Percentiles rank a stretch among this genome's conserved stretches.
Evolutionary conservation across 139 green algal genomes (phyloP).

Genomic region (Asterochloris sp.): DNA sequence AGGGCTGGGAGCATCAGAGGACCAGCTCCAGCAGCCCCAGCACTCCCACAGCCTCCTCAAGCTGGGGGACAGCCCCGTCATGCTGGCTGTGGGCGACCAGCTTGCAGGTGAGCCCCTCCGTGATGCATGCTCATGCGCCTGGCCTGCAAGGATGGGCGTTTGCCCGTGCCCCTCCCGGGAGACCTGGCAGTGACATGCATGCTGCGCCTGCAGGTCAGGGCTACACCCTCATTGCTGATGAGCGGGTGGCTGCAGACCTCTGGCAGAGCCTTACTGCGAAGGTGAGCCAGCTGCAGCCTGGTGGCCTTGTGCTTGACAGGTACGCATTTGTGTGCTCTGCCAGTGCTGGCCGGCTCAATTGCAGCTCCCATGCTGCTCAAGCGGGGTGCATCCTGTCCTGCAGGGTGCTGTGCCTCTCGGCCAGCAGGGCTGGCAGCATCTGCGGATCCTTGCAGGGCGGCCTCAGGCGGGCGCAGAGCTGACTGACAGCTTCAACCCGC

Average conservation of each 20-base stretch:
- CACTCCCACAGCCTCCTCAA: too few relatives aligned
- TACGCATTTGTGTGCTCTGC: too few relatives aligned
- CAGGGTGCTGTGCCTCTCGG: conserved; percentile 72
- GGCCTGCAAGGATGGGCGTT: too few relatives aligned
- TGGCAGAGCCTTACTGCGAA: conserved; percentile 50
- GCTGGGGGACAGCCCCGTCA: conserved; percentile 37
- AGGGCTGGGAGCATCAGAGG: conserved; percentile 38
- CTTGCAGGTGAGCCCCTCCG: conserved; percentile 7
- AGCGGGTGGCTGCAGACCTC: conserved; percentile 55
- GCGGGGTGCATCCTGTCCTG: background rate
- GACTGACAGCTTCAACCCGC: conserved; percentile 54
- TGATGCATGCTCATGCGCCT: too few relatives aligned
- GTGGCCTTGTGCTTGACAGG: background rate
- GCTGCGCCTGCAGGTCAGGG: conserved; percentile 27
- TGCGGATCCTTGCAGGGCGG: conserved; percentile 57
- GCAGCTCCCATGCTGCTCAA: background rate
- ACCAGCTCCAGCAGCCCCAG: background rate
- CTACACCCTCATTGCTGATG: conserved; percentile 73
- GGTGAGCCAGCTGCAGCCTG: conserved; percentile 16
- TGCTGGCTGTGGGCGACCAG: conserved; percentile 39
- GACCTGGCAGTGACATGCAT: too few relatives aligned
- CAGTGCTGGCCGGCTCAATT: background rate
- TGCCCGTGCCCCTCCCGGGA: background rate
- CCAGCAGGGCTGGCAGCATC: conserved; percentile 61
- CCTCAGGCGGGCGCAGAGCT: conserved; percentile 61